phyloP scores from a whole-genome alignment of 2,329 filamentous ascomycete genomes.

The Lithohypha guttulata region DNA sequence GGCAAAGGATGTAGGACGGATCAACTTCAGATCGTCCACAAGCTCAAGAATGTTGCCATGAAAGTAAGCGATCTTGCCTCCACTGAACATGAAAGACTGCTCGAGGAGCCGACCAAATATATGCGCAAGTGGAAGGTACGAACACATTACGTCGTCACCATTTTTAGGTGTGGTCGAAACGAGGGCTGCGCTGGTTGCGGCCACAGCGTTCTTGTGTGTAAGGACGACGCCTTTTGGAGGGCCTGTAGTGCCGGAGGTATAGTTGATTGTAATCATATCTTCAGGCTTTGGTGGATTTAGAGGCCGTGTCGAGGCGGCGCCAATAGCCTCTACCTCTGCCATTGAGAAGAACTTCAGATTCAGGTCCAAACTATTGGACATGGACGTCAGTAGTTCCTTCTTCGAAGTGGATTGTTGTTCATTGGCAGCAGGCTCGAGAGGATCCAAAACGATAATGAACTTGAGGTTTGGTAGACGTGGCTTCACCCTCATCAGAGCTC shows the following conservation, averaged over 20 bases:
- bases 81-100: slow-evolving; percentile 60
- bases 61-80: slow-evolving; percentile 78
- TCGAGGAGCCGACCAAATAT: slow-evolving; percentile 85
- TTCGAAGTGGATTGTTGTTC: slow-evolving; percentile 72
- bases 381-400: slow-evolving; percentile 59
- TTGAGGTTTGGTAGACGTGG: slow-evolving; percentile 71
- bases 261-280: slow-evolving; percentile 68
- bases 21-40: slow-evolving; percentile 74
- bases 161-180: slow-evolving; percentile 44
- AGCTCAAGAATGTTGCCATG: slow-evolving; percentile 79
- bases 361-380: slow-evolving; percentile 52
- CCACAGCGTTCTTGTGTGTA: slow-evolving; percentile 69
- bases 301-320: slow-evolving; percentile 56
- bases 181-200: slow-evolving; percentile 48
- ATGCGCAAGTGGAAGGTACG: slow-evolving; percentile 87
- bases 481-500: slow-evolving; percentile 67
- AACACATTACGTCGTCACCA: slow-evolving; percentile 58
- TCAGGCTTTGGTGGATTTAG: slow-evolving; percentile 61
- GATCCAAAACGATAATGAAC: slow-evolving; percentile 76
- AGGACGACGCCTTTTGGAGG: slow-evolving; percentile 57
- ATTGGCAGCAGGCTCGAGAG: slow-evolving; percentile 57
- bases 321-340: slow-evolving; percentile 68
- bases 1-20: slow-evolving; percentile 71
- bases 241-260: slow-evolving; percentile 55
- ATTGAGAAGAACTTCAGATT: slow-evolving; percentile 74